Evolutionary conservation across 208 protist species (phyloP).

Genomic region (Trypanosoma mega): DNA sequence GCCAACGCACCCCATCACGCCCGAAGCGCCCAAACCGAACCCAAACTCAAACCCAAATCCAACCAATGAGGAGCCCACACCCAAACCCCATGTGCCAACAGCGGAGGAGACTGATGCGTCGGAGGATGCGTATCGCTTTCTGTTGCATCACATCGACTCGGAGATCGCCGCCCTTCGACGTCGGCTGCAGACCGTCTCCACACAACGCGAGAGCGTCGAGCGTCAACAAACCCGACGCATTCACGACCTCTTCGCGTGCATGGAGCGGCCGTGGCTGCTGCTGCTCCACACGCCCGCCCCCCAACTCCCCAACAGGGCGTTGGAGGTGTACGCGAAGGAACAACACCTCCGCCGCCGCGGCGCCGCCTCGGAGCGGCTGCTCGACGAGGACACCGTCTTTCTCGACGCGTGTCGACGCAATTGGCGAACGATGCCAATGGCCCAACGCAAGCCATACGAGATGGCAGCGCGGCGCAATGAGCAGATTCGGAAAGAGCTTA

Average conservation of each 20-base stretch:
- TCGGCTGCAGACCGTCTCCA: conserved; percentile 47
- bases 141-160: conserved; percentile 77
- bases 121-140: conserved; percentile 72
- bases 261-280: conserved; percentile 73
- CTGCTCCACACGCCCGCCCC: conserved; percentile 43
- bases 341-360: conserved; percentile 30
- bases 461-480: conserved; percentile 62
- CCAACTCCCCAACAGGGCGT: conserved; percentile 54
- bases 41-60: neutral
- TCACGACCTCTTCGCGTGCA: conserved; percentile 64
- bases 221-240: conserved; percentile 44
- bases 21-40: neutral
- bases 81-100: neutral
- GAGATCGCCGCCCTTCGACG: conserved; percentile 70
- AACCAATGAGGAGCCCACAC: neutral
- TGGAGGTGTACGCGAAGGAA: conserved; percentile 82
- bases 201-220: conserved; percentile 38
- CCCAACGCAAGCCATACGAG: conserved; percentile 60
- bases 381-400: conserved; percentile 56
- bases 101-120: conserved; percentile 17
- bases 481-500: conserved; percentile 50
- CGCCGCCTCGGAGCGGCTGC: neutral
- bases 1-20: conserved; percentile 15
- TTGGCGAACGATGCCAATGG: conserved; percentile 42
- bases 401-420: conserved; percentile 61